Evolutionary conservation across 208 protist genomes (phyloP).

Genomic region (Kentomonas sorsogonicus): DNA sequence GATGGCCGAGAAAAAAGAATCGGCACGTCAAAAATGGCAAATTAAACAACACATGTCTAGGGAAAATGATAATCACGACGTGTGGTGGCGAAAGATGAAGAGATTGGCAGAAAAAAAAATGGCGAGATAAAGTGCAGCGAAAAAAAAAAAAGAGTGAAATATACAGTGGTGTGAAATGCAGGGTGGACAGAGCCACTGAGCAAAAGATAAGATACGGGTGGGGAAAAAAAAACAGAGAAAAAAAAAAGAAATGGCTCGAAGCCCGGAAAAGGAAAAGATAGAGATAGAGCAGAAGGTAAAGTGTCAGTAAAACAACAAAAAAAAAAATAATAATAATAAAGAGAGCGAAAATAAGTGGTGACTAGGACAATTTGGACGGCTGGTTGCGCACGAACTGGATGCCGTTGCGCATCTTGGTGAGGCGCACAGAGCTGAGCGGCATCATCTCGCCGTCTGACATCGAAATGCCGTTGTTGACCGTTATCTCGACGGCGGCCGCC

Average conservation of each 20-base stretch:
- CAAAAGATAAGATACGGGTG: background rate
- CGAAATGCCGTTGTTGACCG: conserved; percentile 52
- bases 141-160: conserved; percentile 5
- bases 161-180: background rate
- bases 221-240: conserved; percentile 3
- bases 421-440: conserved; percentile 54
- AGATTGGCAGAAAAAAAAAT: too few species aligned
- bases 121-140: too few species aligned
- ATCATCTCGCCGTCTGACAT: conserved; percentile 87
- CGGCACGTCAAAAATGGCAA: too few species aligned
- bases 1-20: too few species aligned
- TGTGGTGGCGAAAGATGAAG: too few species aligned
- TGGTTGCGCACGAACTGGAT: conserved; percentile 57
- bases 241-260: background rate
- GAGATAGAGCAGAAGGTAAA: background rate
- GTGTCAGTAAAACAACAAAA: conserved; percentile 1
- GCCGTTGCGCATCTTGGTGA: conserved; percentile 50
- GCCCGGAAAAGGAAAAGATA: background rate
- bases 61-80: too few species aligned
- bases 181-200: background rate
- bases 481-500: conserved; percentile 69
- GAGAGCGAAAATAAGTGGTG: background rate
- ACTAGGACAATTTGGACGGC: conserved; percentile 6
- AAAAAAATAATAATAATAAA: conserved; percentile 9
- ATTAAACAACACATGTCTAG: too few species aligned